A percentile compares a stretch with the other conserved stretches of the same genome.
phyloP scores from a whole-genome alignment of 768 basidiomycete genomes.

The Botryobasidium botryosum region DNA sequence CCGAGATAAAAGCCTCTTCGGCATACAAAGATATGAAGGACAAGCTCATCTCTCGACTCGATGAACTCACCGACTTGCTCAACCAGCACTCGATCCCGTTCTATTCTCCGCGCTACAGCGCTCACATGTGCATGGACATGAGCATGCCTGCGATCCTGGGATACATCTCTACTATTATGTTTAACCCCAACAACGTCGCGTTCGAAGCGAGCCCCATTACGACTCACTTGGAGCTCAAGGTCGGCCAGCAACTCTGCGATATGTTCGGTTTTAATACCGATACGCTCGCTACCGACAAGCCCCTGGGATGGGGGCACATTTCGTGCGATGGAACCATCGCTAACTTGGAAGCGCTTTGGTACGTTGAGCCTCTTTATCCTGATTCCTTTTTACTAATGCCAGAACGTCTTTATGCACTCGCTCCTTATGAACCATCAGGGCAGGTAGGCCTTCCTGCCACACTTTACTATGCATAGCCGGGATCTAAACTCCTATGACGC shows the following conservation, averaged over 20 bases:
- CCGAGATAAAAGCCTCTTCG: conserved; percentile 11
- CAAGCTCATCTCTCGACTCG: conserved; percentile 14
- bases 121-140: conserved; percentile 25
- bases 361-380: too few relatives aligned
- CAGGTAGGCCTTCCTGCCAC: not conserved
- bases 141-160: conserved; percentile 19
- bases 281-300: too few relatives aligned
- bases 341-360: conserved; percentile 33
- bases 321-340: conserved; percentile 29
- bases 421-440: too few relatives aligned
- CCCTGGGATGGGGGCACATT: conserved; percentile 32
- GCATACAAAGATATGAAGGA: conserved; percentile 15
- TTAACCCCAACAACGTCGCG: conserved; percentile 32
- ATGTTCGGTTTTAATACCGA: conserved; percentile 26
- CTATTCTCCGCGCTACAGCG: conserved; percentile 26
- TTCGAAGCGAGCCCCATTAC: conserved; percentile 27
- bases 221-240: conserved; percentile 23
- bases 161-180: conserved; percentile 16
- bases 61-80: conserved; percentile 14
- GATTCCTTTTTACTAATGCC: too few relatives aligned
- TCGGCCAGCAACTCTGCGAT: conserved; percentile 26
- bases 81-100: conserved; percentile 23
- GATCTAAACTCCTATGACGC: conserved; percentile 6
- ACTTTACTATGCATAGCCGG: not conserved
- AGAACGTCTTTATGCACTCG: too few relatives aligned